A percentile compares a stretch with the other conserved stretches of the same genome.
phyloP scores from a whole-genome alignment of 768 basidiomycete genomes.

The Termitomyces sp. region DNA sequence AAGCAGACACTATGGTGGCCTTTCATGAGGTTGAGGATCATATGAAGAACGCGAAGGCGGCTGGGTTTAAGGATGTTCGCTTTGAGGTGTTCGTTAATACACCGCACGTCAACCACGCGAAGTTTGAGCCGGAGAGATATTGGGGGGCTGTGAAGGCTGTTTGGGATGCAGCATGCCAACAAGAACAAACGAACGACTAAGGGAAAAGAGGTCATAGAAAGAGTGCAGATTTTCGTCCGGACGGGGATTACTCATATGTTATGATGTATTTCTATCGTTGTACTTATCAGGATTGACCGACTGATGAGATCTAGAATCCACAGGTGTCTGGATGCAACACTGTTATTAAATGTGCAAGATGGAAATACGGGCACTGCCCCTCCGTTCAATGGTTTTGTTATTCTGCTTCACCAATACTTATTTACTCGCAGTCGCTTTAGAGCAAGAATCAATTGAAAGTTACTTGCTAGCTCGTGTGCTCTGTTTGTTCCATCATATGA shows the following conservation, averaged over 20 bases:
- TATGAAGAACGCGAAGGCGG: conserved; percentile 25
- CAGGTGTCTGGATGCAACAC: background rate
- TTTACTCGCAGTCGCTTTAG: no score
- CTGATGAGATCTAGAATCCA: background rate
- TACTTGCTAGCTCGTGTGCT: no score
- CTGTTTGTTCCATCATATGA: no score
- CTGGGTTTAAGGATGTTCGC: conserved; percentile 28
- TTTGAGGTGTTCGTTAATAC: conserved; percentile 37
- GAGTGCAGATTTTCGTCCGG: background rate
- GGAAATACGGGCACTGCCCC: no score
- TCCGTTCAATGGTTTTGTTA: no score
- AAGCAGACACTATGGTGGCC: conserved; percentile 37
- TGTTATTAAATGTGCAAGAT: background rate
- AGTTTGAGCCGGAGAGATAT: conserved; percentile 38
- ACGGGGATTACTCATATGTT: background rate
- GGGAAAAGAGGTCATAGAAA: background rate
- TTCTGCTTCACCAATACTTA: no score
- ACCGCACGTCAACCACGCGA: conserved; percentile 45
- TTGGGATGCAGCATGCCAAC: conserved; percentile 32
- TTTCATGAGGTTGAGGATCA: conserved; percentile 35
- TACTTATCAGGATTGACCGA: background rate
- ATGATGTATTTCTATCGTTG: background rate
- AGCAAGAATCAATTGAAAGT: no score
- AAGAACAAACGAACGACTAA: background rate
- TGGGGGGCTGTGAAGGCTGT: conserved; percentile 36